Percentiles rank a stretch among this genome's conserved stretches.
These are phyloP conservation scores for Colletotrichum sp. DNA, from an alignment of 2,329 filamentous ascomycete genomes.

Conservation along the genomic window DNA sequence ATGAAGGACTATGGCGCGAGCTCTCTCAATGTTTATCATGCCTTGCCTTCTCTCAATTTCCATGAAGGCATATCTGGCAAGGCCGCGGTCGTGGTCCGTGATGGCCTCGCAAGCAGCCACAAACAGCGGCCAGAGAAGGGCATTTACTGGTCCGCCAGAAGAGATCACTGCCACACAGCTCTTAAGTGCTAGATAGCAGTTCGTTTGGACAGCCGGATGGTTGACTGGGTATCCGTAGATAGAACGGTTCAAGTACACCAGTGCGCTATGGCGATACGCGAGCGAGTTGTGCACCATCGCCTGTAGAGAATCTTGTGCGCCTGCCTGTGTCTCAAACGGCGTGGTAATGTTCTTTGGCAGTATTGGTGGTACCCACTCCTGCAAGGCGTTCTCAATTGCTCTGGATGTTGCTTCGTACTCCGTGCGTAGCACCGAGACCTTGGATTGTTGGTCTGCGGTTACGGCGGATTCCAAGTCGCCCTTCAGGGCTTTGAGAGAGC, in stretches of 20 bases:
- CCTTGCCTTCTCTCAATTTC: constrained; percentile 62
- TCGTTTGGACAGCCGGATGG: constrained; percentile 56
- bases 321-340: constrained; percentile 17
- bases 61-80: constrained; percentile 56
- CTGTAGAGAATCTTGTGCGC: constrained; percentile 48
- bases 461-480: constrained; percentile 54
- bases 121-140: constrained; percentile 68
- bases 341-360: constrained; percentile 39
- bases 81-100: constrained; percentile 51
- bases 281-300: constrained; percentile 62
- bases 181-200: constrained; percentile 52
- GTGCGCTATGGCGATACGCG: constrained; percentile 61
- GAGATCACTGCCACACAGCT: constrained; percentile 59
- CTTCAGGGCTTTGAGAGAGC: constrained; percentile 57
- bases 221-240: constrained; percentile 51
- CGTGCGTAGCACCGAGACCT: constrained; percentile 28
- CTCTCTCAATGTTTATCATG: constrained; percentile 67
- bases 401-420: constrained; percentile 55
- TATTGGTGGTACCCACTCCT: constrained; percentile 60
- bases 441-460: constrained; percentile 28
- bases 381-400: constrained; percentile 59
- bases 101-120: constrained; percentile 65
- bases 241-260: constrained; percentile 61
- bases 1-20: constrained; percentile 64
- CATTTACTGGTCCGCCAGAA: constrained; percentile 49